These are phyloP conservation scores for Metschnikowia proteae DNA, from an alignment of 805 yeast genomes.

Conservation along the genomic window DNA sequence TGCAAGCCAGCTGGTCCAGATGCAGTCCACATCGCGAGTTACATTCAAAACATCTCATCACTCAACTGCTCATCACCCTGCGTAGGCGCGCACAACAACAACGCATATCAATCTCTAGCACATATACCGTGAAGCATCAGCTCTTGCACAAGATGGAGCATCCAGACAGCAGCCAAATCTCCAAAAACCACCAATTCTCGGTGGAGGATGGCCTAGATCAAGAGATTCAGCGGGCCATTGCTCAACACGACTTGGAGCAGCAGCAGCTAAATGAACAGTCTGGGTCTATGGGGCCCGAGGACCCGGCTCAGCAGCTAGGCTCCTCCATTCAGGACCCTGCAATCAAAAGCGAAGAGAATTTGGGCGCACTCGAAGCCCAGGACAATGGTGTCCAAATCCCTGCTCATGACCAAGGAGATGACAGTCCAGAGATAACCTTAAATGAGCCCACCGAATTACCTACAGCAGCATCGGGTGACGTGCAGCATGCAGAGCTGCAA, in stretches of 20 bases:
- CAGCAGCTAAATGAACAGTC: constrained; percentile 10
- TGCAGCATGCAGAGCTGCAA: neutral
- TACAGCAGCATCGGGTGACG: neutral
- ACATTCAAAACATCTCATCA: constrained; percentile 2
- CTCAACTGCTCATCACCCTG: neutral
- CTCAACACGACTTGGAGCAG: constrained; percentile 20
- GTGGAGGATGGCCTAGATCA: constrained; percentile 20
- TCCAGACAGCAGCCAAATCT: neutral
- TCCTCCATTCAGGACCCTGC: neutral
- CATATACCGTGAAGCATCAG: neutral
- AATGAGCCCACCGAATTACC: neutral
- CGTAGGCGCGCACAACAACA: neutral
- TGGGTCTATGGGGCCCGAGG: neutral
- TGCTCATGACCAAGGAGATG: neutral
- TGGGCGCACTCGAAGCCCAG: neutral
- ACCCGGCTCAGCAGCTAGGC: neutral
- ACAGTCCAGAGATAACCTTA: too few relatives aligned
- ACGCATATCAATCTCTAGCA: neutral
- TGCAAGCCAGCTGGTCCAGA: neutral
- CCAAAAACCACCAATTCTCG: constrained; percentile 12
- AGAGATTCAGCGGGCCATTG: constrained; percentile 20
- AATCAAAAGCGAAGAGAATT: constrained; percentile 1
- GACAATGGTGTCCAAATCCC: neutral
- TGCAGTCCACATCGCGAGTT: constrained; percentile 3
- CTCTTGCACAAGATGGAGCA: neutral